These are phyloP conservation scores for Thermochaetoides thermophila DNA, from an alignment of 495 filamentous ascomycete genomes.

Conservation along the genomic window DNA sequence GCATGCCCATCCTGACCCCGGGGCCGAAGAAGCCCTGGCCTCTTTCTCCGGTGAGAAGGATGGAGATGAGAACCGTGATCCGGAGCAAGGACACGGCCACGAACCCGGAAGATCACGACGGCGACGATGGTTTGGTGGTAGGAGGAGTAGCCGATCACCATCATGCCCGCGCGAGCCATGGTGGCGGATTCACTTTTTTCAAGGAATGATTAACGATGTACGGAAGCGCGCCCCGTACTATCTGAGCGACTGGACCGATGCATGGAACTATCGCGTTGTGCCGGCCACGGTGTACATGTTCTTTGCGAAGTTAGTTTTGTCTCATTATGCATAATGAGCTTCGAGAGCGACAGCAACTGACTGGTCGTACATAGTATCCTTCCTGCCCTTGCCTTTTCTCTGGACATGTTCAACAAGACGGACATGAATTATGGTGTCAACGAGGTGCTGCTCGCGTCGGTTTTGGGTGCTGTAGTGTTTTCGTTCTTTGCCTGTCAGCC, in stretches of 20 bases:
- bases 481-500: conserved; percentile 62
- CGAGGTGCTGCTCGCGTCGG: conserved; percentile 66
- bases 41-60: no score
- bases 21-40: no score
- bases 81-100: no score
- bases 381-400: conserved; percentile 66
- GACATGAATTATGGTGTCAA: conserved; percentile 70
- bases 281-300: conserved; percentile 81
- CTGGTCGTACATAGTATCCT: conserved; percentile 44
- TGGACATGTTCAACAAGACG: conserved; percentile 77
- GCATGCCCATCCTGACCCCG: no score
- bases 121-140: no score
- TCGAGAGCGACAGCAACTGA: background rate
- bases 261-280: conserved; percentile 72
- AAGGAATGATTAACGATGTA: conserved; percentile 64
- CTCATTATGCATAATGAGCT: background rate
- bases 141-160: no score
- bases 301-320: conserved; percentile 59
- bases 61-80: no score
- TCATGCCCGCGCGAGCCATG: conserved; percentile 23
- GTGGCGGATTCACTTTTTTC: conserved; percentile 46
- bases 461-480: conserved; percentile 65
- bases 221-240: conserved; percentile 61
- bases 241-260: conserved; percentile 64
- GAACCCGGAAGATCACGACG: no score